A percentile compares a stretch with the other conserved stretches of the same genome.
Conservation (phyloP, 805 yeast species). For the Sugiyamaella americana region DNA sequence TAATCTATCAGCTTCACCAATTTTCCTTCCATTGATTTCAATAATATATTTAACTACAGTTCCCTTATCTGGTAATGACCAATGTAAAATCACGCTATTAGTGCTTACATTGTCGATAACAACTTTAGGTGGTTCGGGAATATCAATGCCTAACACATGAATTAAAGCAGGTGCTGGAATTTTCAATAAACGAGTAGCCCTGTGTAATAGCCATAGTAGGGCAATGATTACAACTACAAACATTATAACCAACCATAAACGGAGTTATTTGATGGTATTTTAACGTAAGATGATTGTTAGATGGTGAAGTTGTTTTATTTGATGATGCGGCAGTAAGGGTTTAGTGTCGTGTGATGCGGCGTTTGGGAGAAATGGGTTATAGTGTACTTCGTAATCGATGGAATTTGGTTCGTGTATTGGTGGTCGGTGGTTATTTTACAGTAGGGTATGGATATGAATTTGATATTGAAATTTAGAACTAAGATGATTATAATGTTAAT, state of each 20-base stretch:
- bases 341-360: too few relatives aligned
- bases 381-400: too few relatives aligned
- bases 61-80: slow-evolving; percentile 31
- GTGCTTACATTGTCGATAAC: slow-evolving; percentile 29
- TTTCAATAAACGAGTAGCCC: slow-evolving; percentile 31
- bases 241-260: slow-evolving; percentile 2
- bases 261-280: too few relatives aligned
- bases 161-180: slow-evolving; percentile 32
- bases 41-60: slow-evolving; percentile 28
- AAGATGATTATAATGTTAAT: too few relatives aligned
- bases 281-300: too few relatives aligned
- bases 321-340: too few relatives aligned
- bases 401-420: too few relatives aligned
- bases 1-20: slow-evolving; percentile 32
- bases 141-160: slow-evolving; percentile 32
- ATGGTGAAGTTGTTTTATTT: too few relatives aligned
- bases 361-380: too few relatives aligned
- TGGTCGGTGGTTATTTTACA: too few relatives aligned
- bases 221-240: slow-evolving; percentile 26
- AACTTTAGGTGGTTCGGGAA: slow-evolving; percentile 32
- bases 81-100: slow-evolving; percentile 29
- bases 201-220: slow-evolving; percentile 31
- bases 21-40: slow-evolving; percentile 31
- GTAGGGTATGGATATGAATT: too few relatives aligned
- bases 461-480: too few relatives aligned